A percentile compares a stretch with the other conserved stretches of the same genome.
phyloP scores from a whole-genome alignment of 2,329 filamentous ascomycete species.

The Stemphylium vesicarium region DNA sequence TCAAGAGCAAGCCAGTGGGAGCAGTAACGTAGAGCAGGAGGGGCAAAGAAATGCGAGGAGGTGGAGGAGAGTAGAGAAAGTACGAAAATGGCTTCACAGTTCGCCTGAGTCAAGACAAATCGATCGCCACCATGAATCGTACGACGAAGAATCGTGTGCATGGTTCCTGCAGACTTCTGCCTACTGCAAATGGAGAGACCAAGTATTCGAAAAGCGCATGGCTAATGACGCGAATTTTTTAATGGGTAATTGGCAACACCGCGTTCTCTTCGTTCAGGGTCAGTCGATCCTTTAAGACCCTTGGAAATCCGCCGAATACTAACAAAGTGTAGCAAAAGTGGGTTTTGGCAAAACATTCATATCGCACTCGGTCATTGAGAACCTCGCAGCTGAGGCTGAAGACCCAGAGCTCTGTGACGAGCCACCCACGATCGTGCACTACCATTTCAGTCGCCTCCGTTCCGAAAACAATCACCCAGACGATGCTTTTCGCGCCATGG shows the following conservation, averaged over 20 bases:
- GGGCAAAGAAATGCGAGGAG: slow-evolving; percentile 32
- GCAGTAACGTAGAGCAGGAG: slow-evolving; percentile 15
- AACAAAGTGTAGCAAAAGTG: slow-evolving; percentile 27
- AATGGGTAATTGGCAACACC: slow-evolving; percentile 31
- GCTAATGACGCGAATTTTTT: slow-evolving; percentile 28
- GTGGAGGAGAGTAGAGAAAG: slow-evolving; percentile 32
- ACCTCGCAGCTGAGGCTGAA: slow-evolving; percentile 28
- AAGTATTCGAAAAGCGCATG: slow-evolving; percentile 21
- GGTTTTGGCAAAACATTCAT: slow-evolving; percentile 43
- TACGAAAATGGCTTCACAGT: slow-evolving; percentile 34
- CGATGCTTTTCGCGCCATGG: slow-evolving; percentile 34
- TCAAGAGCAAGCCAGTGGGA: slow-evolving; percentile 9
- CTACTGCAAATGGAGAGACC: slow-evolving; percentile 35
- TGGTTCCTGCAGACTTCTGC: slow-evolving; percentile 34
- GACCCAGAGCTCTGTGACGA: slow-evolving; percentile 32
- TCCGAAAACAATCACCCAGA: slow-evolving; percentile 23
- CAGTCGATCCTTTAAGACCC: not conserved
- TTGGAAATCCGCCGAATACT: not conserved
- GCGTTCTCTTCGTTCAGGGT: slow-evolving; percentile 43
- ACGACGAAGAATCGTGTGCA: slow-evolving; percentile 24
- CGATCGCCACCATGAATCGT: slow-evolving; percentile 15
- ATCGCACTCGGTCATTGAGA: slow-evolving; percentile 30
- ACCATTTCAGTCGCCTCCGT: slow-evolving; percentile 30
- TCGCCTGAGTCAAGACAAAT: slow-evolving; percentile 17
- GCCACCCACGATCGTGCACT: slow-evolving; percentile 30